phyloP scores from a whole-genome alignment of 2,329 filamentous ascomycete species.

The Aureobasidium sp. region DNA sequence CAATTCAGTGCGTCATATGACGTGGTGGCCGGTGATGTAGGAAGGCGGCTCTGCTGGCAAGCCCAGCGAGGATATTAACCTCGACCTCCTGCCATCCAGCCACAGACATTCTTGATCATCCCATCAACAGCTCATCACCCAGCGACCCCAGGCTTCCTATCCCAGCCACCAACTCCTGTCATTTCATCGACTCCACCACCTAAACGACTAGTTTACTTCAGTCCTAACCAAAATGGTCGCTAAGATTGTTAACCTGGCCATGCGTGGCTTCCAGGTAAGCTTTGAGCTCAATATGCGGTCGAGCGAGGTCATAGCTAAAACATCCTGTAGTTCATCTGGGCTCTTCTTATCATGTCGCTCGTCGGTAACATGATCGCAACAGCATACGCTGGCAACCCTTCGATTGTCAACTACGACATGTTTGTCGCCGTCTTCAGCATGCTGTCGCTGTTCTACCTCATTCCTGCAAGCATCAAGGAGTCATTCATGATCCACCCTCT shows the following conservation, averaged over 20 bases:
- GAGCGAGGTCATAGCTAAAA: neutral
- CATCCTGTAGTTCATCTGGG: constrained; percentile 48
- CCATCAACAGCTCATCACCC: constrained; percentile 7
- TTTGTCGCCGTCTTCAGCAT: constrained; percentile 62
- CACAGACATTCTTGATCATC: constrained; percentile 5
- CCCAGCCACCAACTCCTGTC: neutral
- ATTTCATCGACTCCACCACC: neutral
- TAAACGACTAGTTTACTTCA: constrained; percentile 5
- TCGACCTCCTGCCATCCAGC: constrained; percentile 12
- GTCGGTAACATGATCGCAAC: constrained; percentile 57
- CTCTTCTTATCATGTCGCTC: constrained; percentile 54
- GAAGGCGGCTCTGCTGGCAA: neutral
- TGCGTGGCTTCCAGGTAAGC: constrained; percentile 25
- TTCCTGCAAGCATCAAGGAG: constrained; percentile 50
- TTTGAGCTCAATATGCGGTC: neutral
- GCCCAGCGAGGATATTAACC: constrained; percentile 8
- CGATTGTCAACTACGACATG: constrained; percentile 56
- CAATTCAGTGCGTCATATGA: neutral
- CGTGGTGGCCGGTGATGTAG: neutral
- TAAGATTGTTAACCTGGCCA: constrained; percentile 23
- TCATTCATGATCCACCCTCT: constrained; percentile 45
- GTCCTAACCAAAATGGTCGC: constrained; percentile 17
- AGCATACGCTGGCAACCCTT: constrained; percentile 46
- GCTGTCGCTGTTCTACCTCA: constrained; percentile 58
- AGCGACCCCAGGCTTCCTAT: constrained; percentile 1